A percentile compares a stretch with the other conserved stretches of the same genome.
Conservation (phyloP, 306 rosid species). For the Heteromeles arbutifolia region DNA sequence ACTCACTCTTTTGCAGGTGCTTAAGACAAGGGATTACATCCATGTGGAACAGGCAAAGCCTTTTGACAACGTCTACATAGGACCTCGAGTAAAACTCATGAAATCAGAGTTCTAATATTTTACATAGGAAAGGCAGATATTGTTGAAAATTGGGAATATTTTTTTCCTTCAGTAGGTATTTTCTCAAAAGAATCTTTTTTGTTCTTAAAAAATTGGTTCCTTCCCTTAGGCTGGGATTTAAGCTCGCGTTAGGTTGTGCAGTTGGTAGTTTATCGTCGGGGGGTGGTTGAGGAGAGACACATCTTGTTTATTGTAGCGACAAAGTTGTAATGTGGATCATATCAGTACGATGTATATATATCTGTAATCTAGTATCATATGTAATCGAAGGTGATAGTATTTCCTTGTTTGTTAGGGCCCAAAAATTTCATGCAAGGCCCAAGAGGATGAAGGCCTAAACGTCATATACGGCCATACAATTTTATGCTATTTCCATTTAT, state of each 20-base stretch:
- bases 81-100: slow-evolving; percentile 79
- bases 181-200: slow-evolving; percentile 6
- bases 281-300: slow-evolving; percentile 11
- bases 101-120: slow-evolving; percentile 77
- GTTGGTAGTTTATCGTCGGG: slow-evolving; percentile 31
- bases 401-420: neutral
- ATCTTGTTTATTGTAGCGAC: slow-evolving; percentile 39
- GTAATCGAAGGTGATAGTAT: slow-evolving; percentile 43
- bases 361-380: slow-evolving; percentile 46
- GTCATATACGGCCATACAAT: too few relatives aligned
- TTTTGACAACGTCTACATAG: slow-evolving; percentile 52
- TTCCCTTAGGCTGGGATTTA: slow-evolving; percentile 29
- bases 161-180: slow-evolving; percentile 27
- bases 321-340: slow-evolving; percentile 42
- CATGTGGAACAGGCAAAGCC: slow-evolving; percentile 80
- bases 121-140: slow-evolving; percentile 46
- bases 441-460: too few relatives aligned
- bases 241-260: slow-evolving; percentile 37
- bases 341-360: slow-evolving; percentile 57
- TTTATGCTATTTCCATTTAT: too few relatives aligned
- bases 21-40: slow-evolving; percentile 90
- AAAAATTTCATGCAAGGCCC: too few relatives aligned
- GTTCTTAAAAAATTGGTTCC: neutral
- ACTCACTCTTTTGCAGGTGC: slow-evolving; percentile 59
- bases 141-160: slow-evolving; percentile 38